Percentiles rank a stretch among this genome's conserved stretches.
phyloP scores from a whole-genome alignment of 1,139 yeast genomes.

The Diutina mesorugosa region DNA sequence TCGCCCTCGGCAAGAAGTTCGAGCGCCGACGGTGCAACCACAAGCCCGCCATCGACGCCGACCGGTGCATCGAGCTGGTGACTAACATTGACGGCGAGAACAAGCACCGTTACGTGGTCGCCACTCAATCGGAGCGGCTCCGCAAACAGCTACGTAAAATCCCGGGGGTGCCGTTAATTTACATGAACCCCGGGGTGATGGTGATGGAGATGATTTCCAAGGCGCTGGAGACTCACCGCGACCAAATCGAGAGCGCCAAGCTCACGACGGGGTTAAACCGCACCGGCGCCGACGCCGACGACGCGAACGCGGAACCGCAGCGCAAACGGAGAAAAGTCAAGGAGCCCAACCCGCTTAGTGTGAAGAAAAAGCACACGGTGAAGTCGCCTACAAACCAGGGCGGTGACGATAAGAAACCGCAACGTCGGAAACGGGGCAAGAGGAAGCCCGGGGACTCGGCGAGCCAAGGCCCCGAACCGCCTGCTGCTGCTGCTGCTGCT shows the following conservation, averaged over 20 bases:
- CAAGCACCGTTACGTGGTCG: slow-evolving; percentile 83
- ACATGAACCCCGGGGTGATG: slow-evolving; percentile 85
- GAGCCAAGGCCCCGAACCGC: not conserved
- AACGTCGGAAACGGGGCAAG: slow-evolving; percentile 22
- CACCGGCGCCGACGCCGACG: slow-evolving; percentile 25
- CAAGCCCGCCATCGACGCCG: slow-evolving; percentile 45
- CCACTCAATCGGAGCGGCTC: slow-evolving; percentile 63
- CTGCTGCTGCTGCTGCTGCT: not conserved
- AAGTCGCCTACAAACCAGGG: slow-evolving; percentile 3
- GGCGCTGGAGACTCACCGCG: slow-evolving; percentile 48
- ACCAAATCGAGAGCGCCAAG: slow-evolving; percentile 47
- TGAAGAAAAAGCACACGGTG: slow-evolving; percentile 39
- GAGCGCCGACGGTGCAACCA: slow-evolving; percentile 69
- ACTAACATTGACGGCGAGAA: slow-evolving; percentile 63
- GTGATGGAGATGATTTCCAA: slow-evolving; percentile 87
- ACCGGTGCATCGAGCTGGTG: slow-evolving; percentile 64
- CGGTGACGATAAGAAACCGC: slow-evolving; percentile 23
- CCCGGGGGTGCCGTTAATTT: slow-evolving; percentile 85
- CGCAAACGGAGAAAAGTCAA: slow-evolving; percentile 50
- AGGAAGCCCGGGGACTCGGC: slow-evolving; percentile 11
- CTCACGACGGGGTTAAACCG: slow-evolving; percentile 68
- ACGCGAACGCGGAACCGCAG: slow-evolving; percentile 5
- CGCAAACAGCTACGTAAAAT: slow-evolving; percentile 56
- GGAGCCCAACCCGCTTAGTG: slow-evolving; percentile 74
- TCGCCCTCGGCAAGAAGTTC: slow-evolving; percentile 64